These are phyloP conservation scores for Blastobotrys chiropterorum DNA, from an alignment of 805 yeast species.

Conservation along the genomic window DNA sequence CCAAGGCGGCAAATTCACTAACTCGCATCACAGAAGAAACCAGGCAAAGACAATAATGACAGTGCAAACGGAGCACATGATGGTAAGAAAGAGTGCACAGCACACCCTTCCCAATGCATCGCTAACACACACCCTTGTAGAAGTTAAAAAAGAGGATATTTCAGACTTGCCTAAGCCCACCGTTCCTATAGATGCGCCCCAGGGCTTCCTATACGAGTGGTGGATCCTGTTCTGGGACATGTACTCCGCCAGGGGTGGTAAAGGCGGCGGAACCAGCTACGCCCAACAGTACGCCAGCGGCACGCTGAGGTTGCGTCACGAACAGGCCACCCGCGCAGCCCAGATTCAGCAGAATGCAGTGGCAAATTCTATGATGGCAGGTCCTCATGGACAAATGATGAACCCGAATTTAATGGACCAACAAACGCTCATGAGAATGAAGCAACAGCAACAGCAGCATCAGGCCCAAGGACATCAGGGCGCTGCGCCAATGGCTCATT, in stretches of 20 bases:
- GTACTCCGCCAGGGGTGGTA: slow-evolving; percentile 69
- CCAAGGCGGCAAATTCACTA: neutral
- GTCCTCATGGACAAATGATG: slow-evolving; percentile 10
- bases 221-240: slow-evolving; percentile 96
- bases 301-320: slow-evolving; percentile 42
- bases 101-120: too few species aligned
- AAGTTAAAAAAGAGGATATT: slow-evolving; percentile 11
- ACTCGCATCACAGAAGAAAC: slow-evolving; percentile 8
- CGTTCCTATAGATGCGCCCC: slow-evolving; percentile 66
- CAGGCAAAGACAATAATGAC: neutral
- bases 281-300: slow-evolving; percentile 68
- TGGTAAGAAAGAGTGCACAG: neutral
- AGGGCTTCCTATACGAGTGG: slow-evolving; percentile 87
- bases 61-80: neutral
- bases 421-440: slow-evolving; percentile 1
- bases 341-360: slow-evolving; percentile 32
- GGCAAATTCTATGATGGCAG: slow-evolving; percentile 15
- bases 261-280: slow-evolving; percentile 49
- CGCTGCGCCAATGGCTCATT: neutral
- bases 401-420: neutral
- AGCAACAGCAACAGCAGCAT: slow-evolving; percentile 10
- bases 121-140: neutral
- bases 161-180: slow-evolving; percentile 19
- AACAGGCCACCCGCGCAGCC: slow-evolving; percentile 35
- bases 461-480: slow-evolving; percentile 1